Evolutionary conservation across 148 eudicot species (phyloP).

Genomic region (Vaccinium myrtillus): DNA sequence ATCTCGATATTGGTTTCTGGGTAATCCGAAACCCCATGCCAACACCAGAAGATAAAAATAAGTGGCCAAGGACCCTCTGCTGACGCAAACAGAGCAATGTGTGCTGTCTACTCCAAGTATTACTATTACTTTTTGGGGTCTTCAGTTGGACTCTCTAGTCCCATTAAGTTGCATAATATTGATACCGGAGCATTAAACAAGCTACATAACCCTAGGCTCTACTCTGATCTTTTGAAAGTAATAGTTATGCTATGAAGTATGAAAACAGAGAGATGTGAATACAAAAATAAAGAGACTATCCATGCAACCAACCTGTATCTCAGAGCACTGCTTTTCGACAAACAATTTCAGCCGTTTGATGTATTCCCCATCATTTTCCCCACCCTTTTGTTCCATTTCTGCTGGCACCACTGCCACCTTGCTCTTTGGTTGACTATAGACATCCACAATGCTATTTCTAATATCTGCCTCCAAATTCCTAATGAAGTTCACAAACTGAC

Average conservation of each 20-base stretch:
- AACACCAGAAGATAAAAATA: neutral
- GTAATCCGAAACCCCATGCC: neutral
- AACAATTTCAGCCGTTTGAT: constrained; percentile 71
- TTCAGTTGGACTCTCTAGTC: neutral
- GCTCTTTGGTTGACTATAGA: constrained; percentile 82
- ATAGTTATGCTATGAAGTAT: neutral
- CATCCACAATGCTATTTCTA: constrained; percentile 70
- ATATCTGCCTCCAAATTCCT: constrained; percentile 65
- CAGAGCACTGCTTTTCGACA: constrained; percentile 84
- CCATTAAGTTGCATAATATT: neutral
- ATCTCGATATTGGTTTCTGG: neutral
- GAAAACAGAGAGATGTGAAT: neutral
- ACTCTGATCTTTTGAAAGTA: too few relatives aligned
- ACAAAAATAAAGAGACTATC: neutral
- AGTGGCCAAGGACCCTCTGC: neutral
- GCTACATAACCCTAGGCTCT: neutral
- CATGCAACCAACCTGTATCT: constrained; percentile 63
- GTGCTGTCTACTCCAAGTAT: neutral
- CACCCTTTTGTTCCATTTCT: constrained; percentile 69
- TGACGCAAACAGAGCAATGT: neutral
- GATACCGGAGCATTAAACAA: neutral
- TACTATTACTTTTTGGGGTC: neutral
- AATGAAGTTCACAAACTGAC: constrained; percentile 57
- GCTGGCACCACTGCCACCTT: constrained; percentile 89
- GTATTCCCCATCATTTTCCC: constrained; percentile 75